A percentile compares a stretch with the other conserved stretches of the same genome.
phyloP scores from a whole-genome alignment of 352 stramenopile species.

The Pythium periplocum region DNA sequence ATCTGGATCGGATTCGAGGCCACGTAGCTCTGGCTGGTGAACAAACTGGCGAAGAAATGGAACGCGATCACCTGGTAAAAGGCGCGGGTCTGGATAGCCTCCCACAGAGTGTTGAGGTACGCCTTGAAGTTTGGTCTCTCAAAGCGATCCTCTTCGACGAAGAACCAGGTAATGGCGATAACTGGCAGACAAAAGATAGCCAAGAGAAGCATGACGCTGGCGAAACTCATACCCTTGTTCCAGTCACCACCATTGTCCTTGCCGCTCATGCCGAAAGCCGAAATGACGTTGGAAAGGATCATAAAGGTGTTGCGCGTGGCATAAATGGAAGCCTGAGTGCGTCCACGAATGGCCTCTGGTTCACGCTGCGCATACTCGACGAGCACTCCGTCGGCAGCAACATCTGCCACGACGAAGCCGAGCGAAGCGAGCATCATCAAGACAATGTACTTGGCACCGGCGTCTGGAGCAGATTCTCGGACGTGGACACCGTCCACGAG shows the following conservation, averaged over 20 bases:
- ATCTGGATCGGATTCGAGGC: conserved; percentile 13
- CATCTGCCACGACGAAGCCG: conserved; percentile 27
- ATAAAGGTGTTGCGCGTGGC: conserved; percentile 17
- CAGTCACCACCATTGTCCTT: conserved; percentile 22
- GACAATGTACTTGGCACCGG: conserved; percentile 20
- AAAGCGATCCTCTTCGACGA: conserved; percentile 26
- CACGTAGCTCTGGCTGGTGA: conserved; percentile 19
- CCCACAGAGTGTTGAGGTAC: conserved; percentile 28
- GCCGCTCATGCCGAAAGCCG: conserved; percentile 22
- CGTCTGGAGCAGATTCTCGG: conserved; percentile 11
- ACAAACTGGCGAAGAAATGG: conserved; percentile 21
- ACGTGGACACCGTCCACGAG: conserved; percentile 2
- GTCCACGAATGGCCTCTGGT: conserved; percentile 15
- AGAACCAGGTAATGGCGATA: conserved; percentile 23
- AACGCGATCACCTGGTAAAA: conserved; percentile 23
- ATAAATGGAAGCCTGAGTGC: conserved; percentile 21
- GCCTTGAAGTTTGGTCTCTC: conserved; percentile 15
- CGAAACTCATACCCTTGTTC: conserved; percentile 15
- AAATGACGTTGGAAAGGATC: conserved; percentile 17
- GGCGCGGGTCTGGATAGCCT: conserved; percentile 22
- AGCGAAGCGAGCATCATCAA: conserved; percentile 27
- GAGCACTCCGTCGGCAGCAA: conserved; percentile 28
- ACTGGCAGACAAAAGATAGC: conserved; percentile 22
- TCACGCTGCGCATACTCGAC: conserved; percentile 21
- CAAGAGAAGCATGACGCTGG: conserved; percentile 18